Percentiles rank a stretch among this genome's conserved stretches.
phyloP scores from a whole-genome alignment of 73 alveolate genomes.

The Paramecium caudatum region DNA sequence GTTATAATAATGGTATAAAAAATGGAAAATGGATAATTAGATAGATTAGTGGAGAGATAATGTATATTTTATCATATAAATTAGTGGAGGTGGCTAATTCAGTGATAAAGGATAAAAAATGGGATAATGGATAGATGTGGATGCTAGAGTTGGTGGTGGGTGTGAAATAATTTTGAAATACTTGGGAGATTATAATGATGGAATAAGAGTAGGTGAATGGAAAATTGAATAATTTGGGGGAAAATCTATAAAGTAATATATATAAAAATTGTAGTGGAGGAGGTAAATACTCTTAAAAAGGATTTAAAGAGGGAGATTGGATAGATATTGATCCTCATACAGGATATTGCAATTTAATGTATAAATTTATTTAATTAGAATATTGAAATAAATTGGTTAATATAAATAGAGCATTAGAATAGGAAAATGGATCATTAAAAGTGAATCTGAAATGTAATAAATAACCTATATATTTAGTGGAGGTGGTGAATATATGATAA shows the following conservation, averaged over 20 bases:
- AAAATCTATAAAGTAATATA: neutral
- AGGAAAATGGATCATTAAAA: neutral
- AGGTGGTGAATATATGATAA: neutral
- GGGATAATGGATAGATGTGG: constrained; percentile 19
- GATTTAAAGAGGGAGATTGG: neutral
- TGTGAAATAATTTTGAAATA: neutral
- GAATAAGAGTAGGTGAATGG: constrained; percentile 25
- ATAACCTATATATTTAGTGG: neutral
- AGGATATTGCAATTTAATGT: constrained; percentile 31
- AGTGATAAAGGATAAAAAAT: constrained; percentile 10
- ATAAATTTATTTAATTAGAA: neutral
- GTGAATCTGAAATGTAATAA: neutral
- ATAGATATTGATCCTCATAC: neutral
- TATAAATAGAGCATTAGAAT: neutral
- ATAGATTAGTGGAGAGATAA: neutral
- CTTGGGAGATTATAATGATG: constrained; percentile 25
- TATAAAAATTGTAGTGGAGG: neutral
- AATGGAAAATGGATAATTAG: constrained; percentile 7
- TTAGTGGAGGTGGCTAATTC: constrained; percentile 24
- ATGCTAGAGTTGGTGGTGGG: constrained; percentile 32
- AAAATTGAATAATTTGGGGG: neutral
- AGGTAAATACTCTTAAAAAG: neutral
- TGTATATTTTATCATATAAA: neutral
- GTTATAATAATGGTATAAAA: neutral
- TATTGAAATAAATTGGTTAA: neutral